Conservation (phyloP, 345 rosid genomes). For the Litchi chinensis region DNA sequence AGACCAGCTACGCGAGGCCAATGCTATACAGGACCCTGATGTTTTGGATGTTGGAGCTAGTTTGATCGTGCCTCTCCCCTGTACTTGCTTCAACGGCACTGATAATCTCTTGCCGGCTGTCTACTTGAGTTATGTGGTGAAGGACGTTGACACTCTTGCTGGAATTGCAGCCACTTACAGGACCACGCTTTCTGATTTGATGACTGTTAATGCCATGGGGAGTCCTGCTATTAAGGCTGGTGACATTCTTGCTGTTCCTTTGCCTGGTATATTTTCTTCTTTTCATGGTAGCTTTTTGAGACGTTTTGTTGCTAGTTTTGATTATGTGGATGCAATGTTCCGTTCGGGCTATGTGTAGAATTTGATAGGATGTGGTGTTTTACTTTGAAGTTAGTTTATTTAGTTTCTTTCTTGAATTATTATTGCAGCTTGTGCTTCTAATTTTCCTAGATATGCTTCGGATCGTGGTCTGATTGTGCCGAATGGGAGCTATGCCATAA, state of each 20-base stretch:
- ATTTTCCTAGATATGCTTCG: slow-evolving; percentile 73
- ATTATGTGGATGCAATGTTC: background rate
- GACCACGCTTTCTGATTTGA: slow-evolving; percentile 85
- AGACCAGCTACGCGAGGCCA: slow-evolving; percentile 87
- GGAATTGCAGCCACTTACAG: slow-evolving; percentile 71
- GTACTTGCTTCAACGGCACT: slow-evolving; percentile 89
- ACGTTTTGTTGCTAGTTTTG: background rate
- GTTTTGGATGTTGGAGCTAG: slow-evolving; percentile 73
- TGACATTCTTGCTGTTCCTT: slow-evolving; percentile 85
- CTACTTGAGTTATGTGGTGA: slow-evolving; percentile 84
- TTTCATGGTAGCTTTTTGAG: background rate
- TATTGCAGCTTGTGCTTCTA: slow-evolving; percentile 85
- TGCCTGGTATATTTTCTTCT: slow-evolving; percentile 53
- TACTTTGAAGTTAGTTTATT: background rate
- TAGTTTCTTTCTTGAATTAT: slow-evolving; percentile 11
- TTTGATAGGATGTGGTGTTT: background rate
- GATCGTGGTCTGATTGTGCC: slow-evolving; percentile 80
- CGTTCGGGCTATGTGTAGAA: too few relatives aligned
- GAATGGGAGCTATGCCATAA: slow-evolving; percentile 87
- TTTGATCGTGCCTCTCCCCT: slow-evolving; percentile 83
- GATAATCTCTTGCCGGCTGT: slow-evolving; percentile 82
- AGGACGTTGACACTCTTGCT: slow-evolving; percentile 59
- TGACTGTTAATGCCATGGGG: slow-evolving; percentile 95
- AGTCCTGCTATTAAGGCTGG: slow-evolving; percentile 63
- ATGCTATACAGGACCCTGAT: slow-evolving; percentile 64